Base-by-base conservation (phyloP, 306 rosid species). In the Quercus robur region DNA sequence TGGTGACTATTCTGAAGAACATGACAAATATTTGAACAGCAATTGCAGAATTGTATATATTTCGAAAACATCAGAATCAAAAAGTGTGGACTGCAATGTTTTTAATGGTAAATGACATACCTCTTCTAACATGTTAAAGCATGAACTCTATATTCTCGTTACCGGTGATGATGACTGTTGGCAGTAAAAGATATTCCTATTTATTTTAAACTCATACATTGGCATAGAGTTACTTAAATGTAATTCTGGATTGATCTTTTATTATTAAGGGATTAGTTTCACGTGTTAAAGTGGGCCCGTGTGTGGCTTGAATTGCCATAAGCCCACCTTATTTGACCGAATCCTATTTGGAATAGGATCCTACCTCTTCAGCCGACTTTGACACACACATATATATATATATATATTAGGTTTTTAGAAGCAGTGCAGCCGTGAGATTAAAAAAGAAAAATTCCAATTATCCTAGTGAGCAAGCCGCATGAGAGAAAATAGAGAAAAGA, bases 1-100 rank as follows among this genome's bases (percentile, higher is more conserved):
- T 93, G 97, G 97, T 94, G 90, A 94, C 98, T 68, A 84, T 93
- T 86, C 90, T 94, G 89, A 94, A 94, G 91, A 93, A 93, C 83
- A 77, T 91, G 86, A 93, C 99, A 26, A 94, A 93, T 81, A 90
- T 91, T 78, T 28, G 91, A 71, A 91, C 99, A 26, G 99, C 98
- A 76, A 25, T 94, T 58, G 98, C 97, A 56, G 98, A 94, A 80
- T 74, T 91, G 56, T 92, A 88, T 81, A 46, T 91, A 75, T 94
- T 91, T 80, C 88, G 84, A 74, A 94, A 94, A 80, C 89, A 70
- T 81, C 97, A 92, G 83, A 91, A 77, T 83, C 73, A 86, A 69
- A 94, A 88, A 90, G 97, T 94, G 54, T 94, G 98, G 97, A 86
- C 92, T 38, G 97, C 94, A 11, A 89, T 94, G 94, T 84, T 92